These are phyloP conservation scores for Scalesia atractyloides DNA, from an alignment of 129 eudicot species.

Conservation along the genomic window DNA sequence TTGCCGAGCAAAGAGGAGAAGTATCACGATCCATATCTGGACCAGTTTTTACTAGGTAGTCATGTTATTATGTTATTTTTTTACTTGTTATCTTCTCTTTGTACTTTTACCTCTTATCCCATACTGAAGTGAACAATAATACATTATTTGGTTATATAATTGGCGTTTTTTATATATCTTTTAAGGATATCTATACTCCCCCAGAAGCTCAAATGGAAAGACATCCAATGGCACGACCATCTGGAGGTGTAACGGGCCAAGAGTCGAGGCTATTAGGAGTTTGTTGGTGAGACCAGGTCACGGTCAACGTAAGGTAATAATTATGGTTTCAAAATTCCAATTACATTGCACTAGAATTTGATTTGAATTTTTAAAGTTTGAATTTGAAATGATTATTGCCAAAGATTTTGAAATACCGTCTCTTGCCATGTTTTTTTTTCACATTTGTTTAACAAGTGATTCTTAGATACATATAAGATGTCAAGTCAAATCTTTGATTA, in stretches of 20 bases:
- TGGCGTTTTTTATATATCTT: background rate
- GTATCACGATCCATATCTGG: conserved; percentile 65
- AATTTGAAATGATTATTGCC: too few relatives aligned
- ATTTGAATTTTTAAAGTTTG: too few relatives aligned
- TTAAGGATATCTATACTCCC: conserved; percentile 66
- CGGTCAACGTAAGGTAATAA: too few relatives aligned
- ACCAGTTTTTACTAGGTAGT: conserved; percentile 67
- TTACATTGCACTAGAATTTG: too few relatives aligned
- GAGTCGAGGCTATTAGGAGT: too few relatives aligned
- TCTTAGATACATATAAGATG: too few relatives aligned
- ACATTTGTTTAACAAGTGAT: too few relatives aligned
- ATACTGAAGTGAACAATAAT: background rate
- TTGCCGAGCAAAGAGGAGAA: conserved; percentile 97
- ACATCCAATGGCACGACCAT: conserved; percentile 49
- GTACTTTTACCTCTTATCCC: background rate
- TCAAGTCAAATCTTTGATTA: too few relatives aligned
- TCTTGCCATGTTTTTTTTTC: too few relatives aligned
- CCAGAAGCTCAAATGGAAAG: conserved; percentile 76
- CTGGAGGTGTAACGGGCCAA: conserved; percentile 55
- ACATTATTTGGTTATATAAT: background rate
- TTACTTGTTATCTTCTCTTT: background rate
- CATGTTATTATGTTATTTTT: background rate
- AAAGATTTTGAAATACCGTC: too few relatives aligned
- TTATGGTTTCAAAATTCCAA: too few relatives aligned
- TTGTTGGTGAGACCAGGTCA: too few relatives aligned